A percentile compares a stretch with the other conserved stretches of the same genome.
Evolutionary conservation across 2,329 filamentous ascomycete species (phyloP).

Genomic region (Stagonosporopsis cucurbitacearum): DNA sequence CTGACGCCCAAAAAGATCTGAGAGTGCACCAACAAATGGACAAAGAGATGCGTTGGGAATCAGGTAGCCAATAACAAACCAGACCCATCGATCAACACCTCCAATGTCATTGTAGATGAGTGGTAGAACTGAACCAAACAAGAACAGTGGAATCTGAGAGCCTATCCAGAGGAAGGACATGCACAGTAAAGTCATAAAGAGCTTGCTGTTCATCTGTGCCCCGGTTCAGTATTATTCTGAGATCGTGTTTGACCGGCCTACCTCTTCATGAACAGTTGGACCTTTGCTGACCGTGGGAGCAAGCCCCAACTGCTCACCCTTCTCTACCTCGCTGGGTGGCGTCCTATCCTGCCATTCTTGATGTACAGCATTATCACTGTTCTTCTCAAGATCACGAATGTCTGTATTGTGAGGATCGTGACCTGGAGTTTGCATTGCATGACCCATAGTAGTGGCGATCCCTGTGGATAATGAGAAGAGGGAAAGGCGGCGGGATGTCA

Average conservation of each 20-base stretch:
- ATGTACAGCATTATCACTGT: background rate
- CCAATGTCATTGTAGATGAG: conserved; percentile 67
- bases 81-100: conserved; percentile 66
- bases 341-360: conserved; percentile 25
- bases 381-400: conserved; percentile 10
- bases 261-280: conserved; percentile 36
- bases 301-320: conserved; percentile 18
- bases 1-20: conserved; percentile 43
- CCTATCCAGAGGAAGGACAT: conserved; percentile 69
- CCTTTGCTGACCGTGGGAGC: conserved; percentile 22
- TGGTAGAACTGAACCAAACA: conserved; percentile 51
- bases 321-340: conserved; percentile 30
- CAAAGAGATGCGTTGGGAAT: conserved; percentile 64
- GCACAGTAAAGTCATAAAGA: conserved; percentile 62
- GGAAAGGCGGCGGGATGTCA: conserved; percentile 10
- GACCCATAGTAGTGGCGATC: conserved; percentile 3
- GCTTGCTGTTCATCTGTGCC: conserved; percentile 43
- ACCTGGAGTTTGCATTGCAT: conserved; percentile 18
- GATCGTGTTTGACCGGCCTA: background rate
- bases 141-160: conserved; percentile 64
- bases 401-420: conserved; percentile 14
- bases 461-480: background rate
- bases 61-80: conserved; percentile 59
- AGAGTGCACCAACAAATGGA: conserved; percentile 65
- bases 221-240: background rate